Evolutionary conservation across 2,329 filamentous ascomycete genomes (phyloP).

Genomic region (Fusarium sp.): DNA sequence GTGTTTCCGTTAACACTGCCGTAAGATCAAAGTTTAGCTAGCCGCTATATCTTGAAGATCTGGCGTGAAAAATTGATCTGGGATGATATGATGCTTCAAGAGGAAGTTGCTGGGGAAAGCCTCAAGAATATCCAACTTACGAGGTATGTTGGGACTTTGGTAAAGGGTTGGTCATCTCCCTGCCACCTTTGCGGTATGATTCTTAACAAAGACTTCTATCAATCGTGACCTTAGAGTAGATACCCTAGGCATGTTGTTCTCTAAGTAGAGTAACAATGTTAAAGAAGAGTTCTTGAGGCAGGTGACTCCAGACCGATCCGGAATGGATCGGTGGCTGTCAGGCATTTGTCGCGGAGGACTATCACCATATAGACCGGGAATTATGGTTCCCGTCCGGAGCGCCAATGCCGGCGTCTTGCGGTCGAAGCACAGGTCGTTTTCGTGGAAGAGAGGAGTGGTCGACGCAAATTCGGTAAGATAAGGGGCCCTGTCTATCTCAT

Average conservation of each 20-base stretch:
- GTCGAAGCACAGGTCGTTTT: constrained; percentile 13
- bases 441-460: neutral
- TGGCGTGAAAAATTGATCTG: neutral
- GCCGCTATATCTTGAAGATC: neutral
- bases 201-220: neutral
- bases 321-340: constrained; percentile 19
- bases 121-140: neutral
- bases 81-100: neutral
- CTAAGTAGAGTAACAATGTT: neutral
- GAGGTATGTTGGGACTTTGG: neutral
- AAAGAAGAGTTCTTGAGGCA: constrained; percentile 8
- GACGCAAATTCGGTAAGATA: constrained; percentile 1
- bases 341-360: constrained; percentile 9
- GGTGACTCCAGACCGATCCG: constrained; percentile 14
- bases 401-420: constrained; percentile 1
- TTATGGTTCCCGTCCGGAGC: constrained; percentile 6
- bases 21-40: neutral
- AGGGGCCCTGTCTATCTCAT: neutral
- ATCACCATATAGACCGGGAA: constrained; percentile 15
- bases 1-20: neutral
- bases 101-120: neutral
- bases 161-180: neutral
- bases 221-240: neutral
- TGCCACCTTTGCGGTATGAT: neutral
- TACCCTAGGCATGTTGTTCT: constrained; percentile 7